Base-by-base conservation (phyloP, 495 filamentous ascomycete genomes). In the Daldinia decipiens region DNA sequence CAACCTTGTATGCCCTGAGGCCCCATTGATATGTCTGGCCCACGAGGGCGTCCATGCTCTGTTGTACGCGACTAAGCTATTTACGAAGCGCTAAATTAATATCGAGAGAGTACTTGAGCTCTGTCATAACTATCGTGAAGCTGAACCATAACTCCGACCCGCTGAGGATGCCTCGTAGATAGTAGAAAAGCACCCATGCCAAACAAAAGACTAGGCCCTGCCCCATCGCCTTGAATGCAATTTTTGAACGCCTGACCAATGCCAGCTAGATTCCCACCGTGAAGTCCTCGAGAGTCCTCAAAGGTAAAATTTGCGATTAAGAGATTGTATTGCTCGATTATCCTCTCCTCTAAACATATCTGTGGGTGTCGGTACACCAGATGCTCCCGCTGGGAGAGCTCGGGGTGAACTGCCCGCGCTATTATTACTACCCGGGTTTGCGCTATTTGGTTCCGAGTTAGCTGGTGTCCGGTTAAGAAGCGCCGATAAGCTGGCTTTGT, bases 311-410 rank as follows among this genome's bases (percentile, higher is more conserved):
- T 83, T 83, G 61, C 80, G 80, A 75, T 94, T 88, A 54, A 94
- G 79, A 56, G 90, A 87, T 60, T 87, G 84, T 45, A 93, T 79
- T 0, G 89, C 89, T 56, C 89, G 79, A 71, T 85, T 85, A 67
- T 93, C 91, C 73, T 93, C 90, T 7, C 85, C 84, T 39, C 79
- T 79, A 68, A 87, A 90, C 29, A 84, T 84, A 71, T 65, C 75
- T 71, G 52, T 78, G 77, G 55, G 75, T 76, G 51, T 74, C 70
- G 72, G 79, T 79, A 24, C 79, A 73, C 38, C 72, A 60, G 26
- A 76, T 66, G 67, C 74, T 73, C 70, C 67, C 62, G 68, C 71
- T 71, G 75, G 75, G 68, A 76, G 78, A 69, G 73, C 80, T 76
- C 73, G 70, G 4, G 79, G 80, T 4, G 79, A 81, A 59, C 75